A percentile compares a stretch with the other conserved stretches of the same genome.
Evolutionary conservation across 129 eudicot species (phyloP).

Genomic region (Lactuca saligna): DNA sequence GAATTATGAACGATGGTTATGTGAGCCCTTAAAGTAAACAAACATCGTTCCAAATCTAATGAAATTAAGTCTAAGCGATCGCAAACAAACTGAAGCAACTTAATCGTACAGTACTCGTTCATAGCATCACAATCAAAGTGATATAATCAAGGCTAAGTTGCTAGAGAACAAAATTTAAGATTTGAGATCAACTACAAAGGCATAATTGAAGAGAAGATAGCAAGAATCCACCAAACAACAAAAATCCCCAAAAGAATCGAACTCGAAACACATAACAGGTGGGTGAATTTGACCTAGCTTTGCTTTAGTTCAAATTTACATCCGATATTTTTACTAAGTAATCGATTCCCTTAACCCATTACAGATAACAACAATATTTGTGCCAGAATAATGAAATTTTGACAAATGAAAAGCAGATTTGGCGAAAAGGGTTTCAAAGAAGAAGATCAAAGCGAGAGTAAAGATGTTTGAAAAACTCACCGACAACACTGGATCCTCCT

Average conservation of each 20-base stretch:
- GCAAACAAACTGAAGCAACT: neutral
- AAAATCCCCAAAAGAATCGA: slow-evolving; percentile 19
- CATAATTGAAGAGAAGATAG: neutral
- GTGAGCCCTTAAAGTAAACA: slow-evolving; percentile 5
- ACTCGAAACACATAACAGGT: slow-evolving; percentile 9
- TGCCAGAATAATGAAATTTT: neutral
- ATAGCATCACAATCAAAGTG: slow-evolving; percentile 18
- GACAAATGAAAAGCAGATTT: neutral
- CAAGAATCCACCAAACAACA: neutral
- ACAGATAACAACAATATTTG: neutral
- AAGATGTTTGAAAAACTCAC: slow-evolving; percentile 30
- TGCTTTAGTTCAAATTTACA: slow-evolving; percentile 17
- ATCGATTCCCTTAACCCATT: neutral
- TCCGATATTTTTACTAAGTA: neutral
- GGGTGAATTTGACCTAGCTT: slow-evolving; percentile 17
- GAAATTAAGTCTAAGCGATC: slow-evolving; percentile 2
- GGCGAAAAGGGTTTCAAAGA: neutral
- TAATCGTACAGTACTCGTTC: neutral
- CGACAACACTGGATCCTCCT: slow-evolving; percentile 86
- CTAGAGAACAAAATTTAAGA: slow-evolving; percentile 13
- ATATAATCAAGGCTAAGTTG: neutral
- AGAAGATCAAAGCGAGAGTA: slow-evolving; percentile 13
- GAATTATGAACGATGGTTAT: neutral
- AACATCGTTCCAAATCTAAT: slow-evolving; percentile 1
- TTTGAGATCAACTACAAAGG: neutral